Percentiles rank a stretch among this genome's conserved stretches.
These are phyloP conservation scores for Acacia acuminata DNA, from an alignment of 306 rosid genomes.

Conservation along the genomic window DNA sequence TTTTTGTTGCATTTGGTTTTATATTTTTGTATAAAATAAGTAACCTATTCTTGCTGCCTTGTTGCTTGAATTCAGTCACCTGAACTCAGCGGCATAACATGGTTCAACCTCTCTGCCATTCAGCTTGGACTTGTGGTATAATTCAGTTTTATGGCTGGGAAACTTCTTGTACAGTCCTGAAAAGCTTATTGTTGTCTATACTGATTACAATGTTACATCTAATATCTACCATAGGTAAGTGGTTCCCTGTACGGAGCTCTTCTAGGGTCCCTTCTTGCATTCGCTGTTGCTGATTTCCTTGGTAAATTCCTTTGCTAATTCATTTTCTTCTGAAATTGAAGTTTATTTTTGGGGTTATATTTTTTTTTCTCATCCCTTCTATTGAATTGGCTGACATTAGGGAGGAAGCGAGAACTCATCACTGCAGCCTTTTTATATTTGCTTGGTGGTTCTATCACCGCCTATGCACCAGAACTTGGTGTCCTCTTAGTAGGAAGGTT, in stretches of 20 bases:
- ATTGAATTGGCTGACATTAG: constrained; percentile 39
- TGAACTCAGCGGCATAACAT: constrained; percentile 78
- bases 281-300: constrained; percentile 82
- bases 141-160: constrained; percentile 21
- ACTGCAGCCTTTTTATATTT: constrained; percentile 65
- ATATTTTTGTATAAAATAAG: not conserved
- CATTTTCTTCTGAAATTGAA: constrained; percentile 25
- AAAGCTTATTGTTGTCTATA: constrained; percentile 13
- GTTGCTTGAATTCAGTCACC: constrained; percentile 67
- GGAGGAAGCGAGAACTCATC: constrained; percentile 85
- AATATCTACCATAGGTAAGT: constrained; percentile 62
- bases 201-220: constrained; percentile 18
- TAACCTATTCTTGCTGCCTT: constrained; percentile 7
- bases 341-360: constrained; percentile 20
- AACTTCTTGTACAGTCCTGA: constrained; percentile 12
- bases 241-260: constrained; percentile 98
- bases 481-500: constrained; percentile 84
- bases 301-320: constrained; percentile 50
- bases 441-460: constrained; percentile 69
- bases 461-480: constrained; percentile 68
- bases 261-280: constrained; percentile 80
- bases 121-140: constrained; percentile 98
- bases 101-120: constrained; percentile 80
- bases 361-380: constrained; percentile 28
- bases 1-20: constrained; percentile 1